Base-by-base conservation (phyloP, 2,329 filamentous ascomycete genomes). In the Huntiella bhutanensis region DNA sequence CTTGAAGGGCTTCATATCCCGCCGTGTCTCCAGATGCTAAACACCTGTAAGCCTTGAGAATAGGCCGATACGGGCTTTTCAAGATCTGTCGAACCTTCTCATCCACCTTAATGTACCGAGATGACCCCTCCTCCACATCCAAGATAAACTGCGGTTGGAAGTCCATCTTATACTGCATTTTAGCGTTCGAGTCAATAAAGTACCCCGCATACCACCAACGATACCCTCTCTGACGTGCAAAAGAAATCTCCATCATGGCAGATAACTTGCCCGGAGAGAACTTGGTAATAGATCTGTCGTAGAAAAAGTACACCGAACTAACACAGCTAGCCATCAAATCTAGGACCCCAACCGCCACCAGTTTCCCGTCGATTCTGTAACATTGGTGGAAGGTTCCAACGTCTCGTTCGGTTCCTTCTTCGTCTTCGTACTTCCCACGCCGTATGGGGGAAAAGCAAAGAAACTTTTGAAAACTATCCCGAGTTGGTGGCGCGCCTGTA, bases 111-210 rank as follows among this genome's bases (percentile, higher is more conserved):
- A 77, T 65, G 80, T 80, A 85, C 6, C 61, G 57, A 51, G 78
- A 65, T 28, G 22, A 28, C 22, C 22, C 22, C 0, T 68, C 70
- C 51, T 77, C 72, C 0, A 80, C 79, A 52, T 87, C 80, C 8
- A 88, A 67, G 8, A 91, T 69, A 55, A 78, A 73, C 56, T 85
- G 80, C 1, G 82, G 82, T 8, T 69, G 66, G 58, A 82, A 91
- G 56, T 86, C 79, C 49, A 77, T 80, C 64, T 91, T 91, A 65
- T 91, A 91, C 54, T 70, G 69, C 83, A 91, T 88, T 64, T 91
- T 91, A 45, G 72, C 68, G 55, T 82, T 88, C 46, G 65, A 75
- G 58, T 87, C 82, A 49, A 91, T 88, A 55, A 88, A 91, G 59
- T 77, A 88, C 4, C 83, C 77, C 4, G 70, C 79, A 60, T 88